Conservation (phyloP, 2,329 filamentous ascomycete species). For the Alternaria sp. region DNA sequence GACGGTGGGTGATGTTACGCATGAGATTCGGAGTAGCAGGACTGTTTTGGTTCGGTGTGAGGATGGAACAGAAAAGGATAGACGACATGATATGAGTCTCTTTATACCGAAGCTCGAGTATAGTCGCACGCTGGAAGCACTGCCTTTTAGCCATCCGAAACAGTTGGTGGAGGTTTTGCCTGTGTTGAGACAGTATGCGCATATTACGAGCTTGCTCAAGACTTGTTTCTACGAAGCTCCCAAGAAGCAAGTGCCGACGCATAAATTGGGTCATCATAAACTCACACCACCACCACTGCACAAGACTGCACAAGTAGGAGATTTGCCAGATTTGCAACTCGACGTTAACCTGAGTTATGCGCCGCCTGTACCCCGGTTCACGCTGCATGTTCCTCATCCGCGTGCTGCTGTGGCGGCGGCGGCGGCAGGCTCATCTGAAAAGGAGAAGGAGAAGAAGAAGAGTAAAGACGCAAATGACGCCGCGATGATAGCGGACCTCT, state of each 20-base stretch:
- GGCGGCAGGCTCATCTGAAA: background rate
- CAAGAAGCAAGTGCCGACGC: conserved; percentile 37
- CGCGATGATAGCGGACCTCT: conserved; percentile 5
- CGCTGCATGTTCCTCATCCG: conserved; percentile 43
- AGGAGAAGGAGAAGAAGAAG: background rate
- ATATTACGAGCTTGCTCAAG: conserved; percentile 70
- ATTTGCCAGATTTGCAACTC: conserved; percentile 24
- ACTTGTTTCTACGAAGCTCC: conserved; percentile 61
- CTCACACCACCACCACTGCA: background rate
- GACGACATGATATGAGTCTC: conserved; percentile 65
- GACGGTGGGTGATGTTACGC: conserved; percentile 40
- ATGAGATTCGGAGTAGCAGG: conserved; percentile 62
- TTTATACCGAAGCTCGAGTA: conserved; percentile 78
- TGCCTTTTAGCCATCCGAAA: conserved; percentile 80
- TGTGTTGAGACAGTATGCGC: conserved; percentile 74
- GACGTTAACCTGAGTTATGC: conserved; percentile 44
- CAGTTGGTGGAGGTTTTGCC: conserved; percentile 80
- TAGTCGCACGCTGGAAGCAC: conserved; percentile 69
- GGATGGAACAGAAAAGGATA: conserved; percentile 24
- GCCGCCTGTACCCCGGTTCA: conserved; percentile 44
- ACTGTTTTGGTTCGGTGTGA: conserved; percentile 52
- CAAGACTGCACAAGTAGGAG: background rate
- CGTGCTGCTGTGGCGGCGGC: background rate
- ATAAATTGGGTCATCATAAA: conserved; percentile 8
- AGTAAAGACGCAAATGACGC: background rate